Evolutionary conservation across 1,284 basidiomycete genomes (phyloP).

Genomic region (Ustilago loliicola): DNA sequence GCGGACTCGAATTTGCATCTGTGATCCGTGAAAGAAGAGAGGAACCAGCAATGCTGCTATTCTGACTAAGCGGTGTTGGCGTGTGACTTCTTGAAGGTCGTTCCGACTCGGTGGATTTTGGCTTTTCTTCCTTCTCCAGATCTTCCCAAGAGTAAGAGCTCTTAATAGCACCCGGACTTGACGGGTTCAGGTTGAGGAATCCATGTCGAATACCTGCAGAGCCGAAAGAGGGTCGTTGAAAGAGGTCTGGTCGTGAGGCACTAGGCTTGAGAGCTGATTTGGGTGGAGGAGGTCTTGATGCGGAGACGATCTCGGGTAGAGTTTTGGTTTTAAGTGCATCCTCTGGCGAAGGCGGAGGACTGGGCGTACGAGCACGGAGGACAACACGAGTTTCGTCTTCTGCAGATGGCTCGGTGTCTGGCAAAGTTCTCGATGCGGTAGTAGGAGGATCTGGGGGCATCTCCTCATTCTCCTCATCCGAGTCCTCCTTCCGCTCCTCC

Average conservation of each 20-base stretch:
- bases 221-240: slow-evolving; percentile 43
- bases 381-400: slow-evolving; percentile 47
- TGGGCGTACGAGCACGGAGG: slow-evolving; percentile 36
- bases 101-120: slow-evolving; percentile 12
- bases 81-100: slow-evolving; percentile 39
- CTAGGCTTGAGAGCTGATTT: slow-evolving; percentile 47
- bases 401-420: slow-evolving; percentile 1
- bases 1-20: slow-evolving; percentile 28
- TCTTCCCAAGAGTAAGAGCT: slow-evolving; percentile 55
- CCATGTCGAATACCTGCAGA: slow-evolving; percentile 52
- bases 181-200: slow-evolving; percentile 57
- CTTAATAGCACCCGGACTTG: slow-evolving; percentile 54
- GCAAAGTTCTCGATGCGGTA: not conserved
- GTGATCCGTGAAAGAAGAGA: slow-evolving; percentile 20
- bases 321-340: slow-evolving; percentile 11
- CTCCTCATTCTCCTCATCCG: slow-evolving; percentile 21
- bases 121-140: slow-evolving; percentile 35
- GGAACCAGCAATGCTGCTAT: slow-evolving; percentile 1
- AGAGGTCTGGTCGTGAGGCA: slow-evolving; percentile 27
- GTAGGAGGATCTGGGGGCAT: not conserved
- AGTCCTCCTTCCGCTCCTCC: slow-evolving; percentile 38
- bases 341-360: slow-evolving; percentile 46
- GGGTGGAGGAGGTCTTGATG: slow-evolving; percentile 42
- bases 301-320: slow-evolving; percentile 47
- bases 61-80: slow-evolving; percentile 27